Evolutionary conservation across 164 flowering plant species (phyloP).

Genomic region (Liquidambar formosana): DNA sequence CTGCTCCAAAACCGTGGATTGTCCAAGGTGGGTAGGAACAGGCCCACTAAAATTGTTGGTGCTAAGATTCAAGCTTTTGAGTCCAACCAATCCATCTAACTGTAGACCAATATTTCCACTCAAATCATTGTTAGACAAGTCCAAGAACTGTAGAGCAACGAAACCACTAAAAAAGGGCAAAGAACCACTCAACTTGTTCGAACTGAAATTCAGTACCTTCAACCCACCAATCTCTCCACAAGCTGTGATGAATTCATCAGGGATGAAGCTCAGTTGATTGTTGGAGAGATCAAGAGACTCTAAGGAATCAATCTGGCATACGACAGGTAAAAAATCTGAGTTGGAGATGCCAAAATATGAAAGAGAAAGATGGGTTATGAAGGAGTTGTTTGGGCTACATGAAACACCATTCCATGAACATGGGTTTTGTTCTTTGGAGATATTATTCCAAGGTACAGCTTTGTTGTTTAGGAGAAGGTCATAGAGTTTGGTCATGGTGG

Average conservation of each 20-base stretch:
- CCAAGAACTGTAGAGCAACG: conserved; percentile 44
- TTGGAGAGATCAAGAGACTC: too few species aligned
- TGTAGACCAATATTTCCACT: conserved; percentile 40
- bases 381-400: too few species aligned
- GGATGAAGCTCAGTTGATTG: conserved; percentile 41
- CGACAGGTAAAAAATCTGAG: conserved; percentile 31
- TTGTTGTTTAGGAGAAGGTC: conserved; percentile 6
- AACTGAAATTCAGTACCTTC: conserved; percentile 50
- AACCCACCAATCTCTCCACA: conserved; percentile 48
- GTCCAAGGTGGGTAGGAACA: conserved; percentile 49
- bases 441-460: conserved; percentile 29
- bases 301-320: too few species aligned
- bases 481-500: conserved; percentile 39
- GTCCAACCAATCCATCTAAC: conserved; percentile 47
- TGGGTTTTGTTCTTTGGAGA: conserved; percentile 28
- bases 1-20: conserved; percentile 19
- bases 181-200: conserved; percentile 35
- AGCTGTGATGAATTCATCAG: conserved; percentile 36
- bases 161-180: conserved; percentile 55
- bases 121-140: conserved; percentile 50
- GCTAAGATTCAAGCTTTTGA: too few species aligned
- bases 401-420: conserved; percentile 72
- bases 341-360: conserved; percentile 33
- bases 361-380: conserved; percentile 37
- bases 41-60: conserved; percentile 38